Percentiles rank a stretch among this genome's conserved stretches.
Conservation (phyloP, 2,329 filamentous ascomycete species). For the Fusarium penzigii region DNA sequence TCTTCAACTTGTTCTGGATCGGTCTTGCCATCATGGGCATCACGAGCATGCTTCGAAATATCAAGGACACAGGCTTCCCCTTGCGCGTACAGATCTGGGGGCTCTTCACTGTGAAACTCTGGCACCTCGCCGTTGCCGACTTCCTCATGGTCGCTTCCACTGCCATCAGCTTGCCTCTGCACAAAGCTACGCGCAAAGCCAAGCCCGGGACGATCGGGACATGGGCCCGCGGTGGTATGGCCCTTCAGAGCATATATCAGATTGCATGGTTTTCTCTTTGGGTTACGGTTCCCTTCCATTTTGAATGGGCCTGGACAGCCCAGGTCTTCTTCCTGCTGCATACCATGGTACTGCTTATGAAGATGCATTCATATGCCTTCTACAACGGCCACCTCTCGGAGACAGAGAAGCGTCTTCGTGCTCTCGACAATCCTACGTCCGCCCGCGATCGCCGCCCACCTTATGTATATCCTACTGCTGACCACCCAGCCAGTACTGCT, state of each 20-base stretch:
- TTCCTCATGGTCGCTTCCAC: conserved; percentile 81
- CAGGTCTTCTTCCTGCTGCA: conserved; percentile 95
- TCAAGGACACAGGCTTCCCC: conserved; percentile 89
- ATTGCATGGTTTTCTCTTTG: conserved; percentile 76
- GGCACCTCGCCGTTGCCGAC: conserved; percentile 83
- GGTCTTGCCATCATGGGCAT: conserved; percentile 95
- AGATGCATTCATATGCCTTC: conserved; percentile 98
- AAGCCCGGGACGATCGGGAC: conserved; percentile 55
- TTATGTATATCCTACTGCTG: conserved; percentile 72
- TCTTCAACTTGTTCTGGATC: conserved; percentile 99
- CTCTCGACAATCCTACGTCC: conserved; percentile 72
- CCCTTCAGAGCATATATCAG: conserved; percentile 82
- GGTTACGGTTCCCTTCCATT: conserved; percentile 80
- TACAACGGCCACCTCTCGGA: conserved; percentile 96
- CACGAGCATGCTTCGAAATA: conserved; percentile 88
- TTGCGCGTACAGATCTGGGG: conserved; percentile 85
- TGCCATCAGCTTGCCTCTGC: conserved; percentile 70
- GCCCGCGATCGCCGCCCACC: conserved; percentile 65
- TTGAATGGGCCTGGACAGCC: conserved; percentile 94
- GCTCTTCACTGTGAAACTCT: conserved; percentile 84
- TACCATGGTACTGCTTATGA: conserved; percentile 91
- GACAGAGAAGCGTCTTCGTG: conserved; percentile 76
- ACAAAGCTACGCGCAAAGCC: conserved; percentile 63
- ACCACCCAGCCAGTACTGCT: conserved; percentile 44
- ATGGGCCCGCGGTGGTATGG: conserved; percentile 78